phyloP scores from a whole-genome alignment of 768 basidiomycete species.

The Fomitopsis serialis region DNA sequence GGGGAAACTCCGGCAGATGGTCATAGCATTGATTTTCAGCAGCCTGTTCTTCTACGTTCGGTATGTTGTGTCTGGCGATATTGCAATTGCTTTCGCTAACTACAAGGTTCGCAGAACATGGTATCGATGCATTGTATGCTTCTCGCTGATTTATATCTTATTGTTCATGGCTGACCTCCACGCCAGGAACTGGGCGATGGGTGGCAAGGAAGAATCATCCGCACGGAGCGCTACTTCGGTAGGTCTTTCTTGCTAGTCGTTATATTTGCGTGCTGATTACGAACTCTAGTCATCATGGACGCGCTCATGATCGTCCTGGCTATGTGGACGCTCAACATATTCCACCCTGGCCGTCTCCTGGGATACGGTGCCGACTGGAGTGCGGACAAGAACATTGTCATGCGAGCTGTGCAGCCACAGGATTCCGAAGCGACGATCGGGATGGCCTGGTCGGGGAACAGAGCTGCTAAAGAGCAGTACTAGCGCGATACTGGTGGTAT shows the following conservation, averaged over 20 bases:
- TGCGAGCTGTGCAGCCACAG: background rate
- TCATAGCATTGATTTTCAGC: constrained; percentile 29
- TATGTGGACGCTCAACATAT: constrained; percentile 38
- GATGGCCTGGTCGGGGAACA: background rate
- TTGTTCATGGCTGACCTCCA: background rate
- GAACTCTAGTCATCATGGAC: constrained; percentile 40
- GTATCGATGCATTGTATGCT: constrained; percentile 39
- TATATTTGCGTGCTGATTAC: no score
- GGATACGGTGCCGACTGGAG: constrained; percentile 10
- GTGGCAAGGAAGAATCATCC: constrained; percentile 45
- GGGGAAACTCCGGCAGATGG: constrained; percentile 25
- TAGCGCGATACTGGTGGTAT: no score
- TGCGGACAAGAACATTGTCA: background rate
- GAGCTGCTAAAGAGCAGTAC: no score
- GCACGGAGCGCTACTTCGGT: constrained; percentile 46
- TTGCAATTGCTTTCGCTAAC: no score
- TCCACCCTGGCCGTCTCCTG: constrained; percentile 40
- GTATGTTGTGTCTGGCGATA: no score
- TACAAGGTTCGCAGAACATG: constrained; percentile 28
- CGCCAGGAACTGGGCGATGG: constrained; percentile 38
- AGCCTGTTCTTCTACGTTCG: constrained; percentile 47
- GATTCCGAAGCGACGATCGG: background rate
- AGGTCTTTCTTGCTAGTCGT: constrained; percentile 10
- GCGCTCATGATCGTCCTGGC: constrained; percentile 44
- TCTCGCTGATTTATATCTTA: background rate